phyloP scores from a whole-genome alignment of 139 green algal genomes.

The Tetraselmis striata region DNA sequence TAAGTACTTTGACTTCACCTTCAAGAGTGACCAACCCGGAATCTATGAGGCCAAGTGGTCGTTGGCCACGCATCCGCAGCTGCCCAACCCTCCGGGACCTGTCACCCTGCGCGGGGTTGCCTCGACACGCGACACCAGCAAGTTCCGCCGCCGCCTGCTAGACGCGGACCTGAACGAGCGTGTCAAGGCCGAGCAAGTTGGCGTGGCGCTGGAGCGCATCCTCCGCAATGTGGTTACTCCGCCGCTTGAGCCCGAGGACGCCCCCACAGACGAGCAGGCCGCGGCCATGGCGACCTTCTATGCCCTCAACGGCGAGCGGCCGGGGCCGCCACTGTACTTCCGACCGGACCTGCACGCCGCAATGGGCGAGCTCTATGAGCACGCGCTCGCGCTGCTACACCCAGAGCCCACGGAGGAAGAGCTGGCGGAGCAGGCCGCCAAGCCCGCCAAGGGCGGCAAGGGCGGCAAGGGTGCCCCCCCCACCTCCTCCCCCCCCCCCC shows the following conservation, averaged over 20 bases:
- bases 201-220: background rate
- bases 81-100: background rate
- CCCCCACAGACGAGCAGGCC: background rate
- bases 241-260: background rate
- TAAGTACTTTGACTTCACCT: background rate
- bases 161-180: background rate
- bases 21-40: background rate
- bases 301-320: background rate
- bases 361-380: background rate
- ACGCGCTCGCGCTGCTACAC: background rate
- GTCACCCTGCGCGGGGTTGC: background rate
- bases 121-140: background rate
- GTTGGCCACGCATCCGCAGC: background rate
- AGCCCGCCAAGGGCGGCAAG: background rate
- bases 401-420: background rate
- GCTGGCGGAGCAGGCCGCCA: background rate
- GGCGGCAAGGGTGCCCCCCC: background rate
- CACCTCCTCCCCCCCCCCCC: background rate
- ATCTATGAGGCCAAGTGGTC: background rate
- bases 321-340: background rate
- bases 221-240: background rate
- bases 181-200: background rate
- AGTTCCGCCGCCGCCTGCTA: background rate
- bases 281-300: too few species aligned
- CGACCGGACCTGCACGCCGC: background rate